Conservation (phyloP, 225 moss, liverwort and hornwort genomes). For the Physcomitrium patens region DNA sequence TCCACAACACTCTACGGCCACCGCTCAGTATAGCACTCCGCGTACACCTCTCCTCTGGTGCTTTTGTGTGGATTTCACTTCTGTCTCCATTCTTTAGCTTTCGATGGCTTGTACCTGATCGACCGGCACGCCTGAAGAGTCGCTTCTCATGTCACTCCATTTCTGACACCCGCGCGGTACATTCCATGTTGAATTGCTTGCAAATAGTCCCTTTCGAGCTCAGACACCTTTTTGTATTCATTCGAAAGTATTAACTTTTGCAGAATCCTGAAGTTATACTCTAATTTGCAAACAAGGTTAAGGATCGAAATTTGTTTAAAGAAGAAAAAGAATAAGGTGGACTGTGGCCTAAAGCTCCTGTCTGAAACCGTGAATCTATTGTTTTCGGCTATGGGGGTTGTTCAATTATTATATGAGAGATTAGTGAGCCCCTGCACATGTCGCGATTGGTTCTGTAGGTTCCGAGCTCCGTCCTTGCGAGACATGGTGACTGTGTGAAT, state of each 20-base stretch:
- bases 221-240: constrained; percentile 22
- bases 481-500: constrained; percentile 24
- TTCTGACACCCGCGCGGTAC: constrained; percentile 37
- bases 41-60: constrained; percentile 12
- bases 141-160: constrained; percentile 31
- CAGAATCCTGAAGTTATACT: constrained; percentile 8
- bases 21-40: constrained; percentile 3
- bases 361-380: constrained; percentile 22
- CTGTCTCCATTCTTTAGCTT: constrained; percentile 32
- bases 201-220: constrained; percentile 19
- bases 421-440: constrained; percentile 16
- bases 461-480: not conserved
- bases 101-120: constrained; percentile 33
- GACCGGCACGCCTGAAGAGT: constrained; percentile 37
- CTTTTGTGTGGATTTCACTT: constrained; percentile 26
- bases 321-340: not conserved
- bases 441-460: too few relatives aligned
- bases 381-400: not conserved
- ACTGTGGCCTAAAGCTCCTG: constrained; percentile 17
- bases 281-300: constrained; percentile 3
- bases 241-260: constrained; percentile 33
- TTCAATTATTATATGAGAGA: constrained; percentile 25
- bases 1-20: not conserved
- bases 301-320: not conserved
- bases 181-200: constrained; percentile 24